These are phyloP conservation scores for Ambrosiella xylebori DNA, from an alignment of 2,329 filamentous ascomycete genomes.

Conservation along the genomic window DNA sequence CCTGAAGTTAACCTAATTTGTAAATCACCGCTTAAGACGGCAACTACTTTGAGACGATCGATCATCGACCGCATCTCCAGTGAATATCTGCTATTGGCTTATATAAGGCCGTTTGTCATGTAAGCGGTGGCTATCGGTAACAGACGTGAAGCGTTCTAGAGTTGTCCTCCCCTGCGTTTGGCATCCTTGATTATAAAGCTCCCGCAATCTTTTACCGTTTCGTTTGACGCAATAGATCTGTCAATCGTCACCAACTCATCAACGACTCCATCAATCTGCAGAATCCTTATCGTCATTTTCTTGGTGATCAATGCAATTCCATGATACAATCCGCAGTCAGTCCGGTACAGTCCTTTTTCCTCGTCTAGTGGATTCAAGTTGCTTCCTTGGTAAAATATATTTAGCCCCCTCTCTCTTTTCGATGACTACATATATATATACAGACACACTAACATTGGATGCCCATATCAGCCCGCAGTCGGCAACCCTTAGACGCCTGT, in stretches of 20 bases:
- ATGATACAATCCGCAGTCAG: background rate
- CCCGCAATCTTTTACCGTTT: too few relatives aligned
- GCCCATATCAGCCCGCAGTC: background rate
- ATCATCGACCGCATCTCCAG: background rate
- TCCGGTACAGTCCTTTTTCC: background rate
- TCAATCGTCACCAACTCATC: background rate
- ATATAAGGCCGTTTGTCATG: background rate
- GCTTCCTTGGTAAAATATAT: background rate
- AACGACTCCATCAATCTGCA: background rate
- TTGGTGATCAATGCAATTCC: background rate
- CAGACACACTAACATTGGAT: background rate
- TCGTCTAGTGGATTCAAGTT: background rate
- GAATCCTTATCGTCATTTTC: background rate
- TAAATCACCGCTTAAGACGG: slow-evolving; percentile 1
- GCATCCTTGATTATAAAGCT: too few relatives aligned
- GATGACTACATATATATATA: background rate
- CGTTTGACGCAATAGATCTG: too few relatives aligned
- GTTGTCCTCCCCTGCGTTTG: too few relatives aligned
- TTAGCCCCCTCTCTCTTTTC: background rate
- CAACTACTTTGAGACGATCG: background rate
- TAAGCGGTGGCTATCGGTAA: background rate
- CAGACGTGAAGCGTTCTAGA: background rate
- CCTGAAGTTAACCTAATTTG: background rate
- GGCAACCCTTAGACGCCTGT: background rate
- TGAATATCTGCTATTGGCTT: background rate